These are phyloP conservation scores for Naganishia kalamii DNA, from an alignment of 768 basidiomycete genomes.

Conservation along the genomic window DNA sequence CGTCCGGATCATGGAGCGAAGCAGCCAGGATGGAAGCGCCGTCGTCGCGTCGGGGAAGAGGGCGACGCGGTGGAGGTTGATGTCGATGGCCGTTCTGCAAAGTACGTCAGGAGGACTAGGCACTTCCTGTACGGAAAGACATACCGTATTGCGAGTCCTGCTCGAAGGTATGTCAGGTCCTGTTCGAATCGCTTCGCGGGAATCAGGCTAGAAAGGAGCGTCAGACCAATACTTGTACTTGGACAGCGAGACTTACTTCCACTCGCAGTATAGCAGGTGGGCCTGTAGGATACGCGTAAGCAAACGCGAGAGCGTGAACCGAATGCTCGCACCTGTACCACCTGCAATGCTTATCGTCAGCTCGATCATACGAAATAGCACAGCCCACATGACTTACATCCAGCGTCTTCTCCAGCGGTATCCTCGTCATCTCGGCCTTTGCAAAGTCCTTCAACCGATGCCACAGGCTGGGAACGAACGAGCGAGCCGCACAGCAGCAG, in stretches of 20 bases:
- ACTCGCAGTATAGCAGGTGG: slow-evolving; percentile 32
- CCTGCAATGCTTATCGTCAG: neutral
- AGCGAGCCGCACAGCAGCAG: slow-evolving; percentile 32
- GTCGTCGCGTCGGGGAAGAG: slow-evolving; percentile 23
- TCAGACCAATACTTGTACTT: neutral
- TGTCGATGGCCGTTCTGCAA: slow-evolving; percentile 32
- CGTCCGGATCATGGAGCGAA: slow-evolving; percentile 29
- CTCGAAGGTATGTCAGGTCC: slow-evolving; percentile 34
- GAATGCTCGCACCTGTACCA: neutral
- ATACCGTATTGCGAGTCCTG: slow-evolving; percentile 25
- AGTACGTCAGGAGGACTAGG: too few relatives aligned
- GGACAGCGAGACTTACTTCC: slow-evolving; percentile 29
- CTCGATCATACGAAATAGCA: neutral
- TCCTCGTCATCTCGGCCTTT: slow-evolving; percentile 31
- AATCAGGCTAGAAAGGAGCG: slow-evolving; percentile 23
- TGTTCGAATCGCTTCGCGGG: slow-evolving; percentile 35
- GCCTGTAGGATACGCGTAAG: slow-evolving; percentile 27
- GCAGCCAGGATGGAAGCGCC: slow-evolving; percentile 27
- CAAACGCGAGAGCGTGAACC: neutral
- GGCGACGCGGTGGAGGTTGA: slow-evolving; percentile 35
- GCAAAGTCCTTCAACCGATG: slow-evolving; percentile 31
- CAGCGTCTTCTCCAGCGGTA: slow-evolving; percentile 37
- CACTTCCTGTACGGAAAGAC: neutral
- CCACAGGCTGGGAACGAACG: slow-evolving; percentile 30
- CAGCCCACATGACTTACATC: slow-evolving; percentile 23